Conservation (phyloP, 2,329 filamentous ascomycete genomes). For the Diatrype stigma region DNA sequence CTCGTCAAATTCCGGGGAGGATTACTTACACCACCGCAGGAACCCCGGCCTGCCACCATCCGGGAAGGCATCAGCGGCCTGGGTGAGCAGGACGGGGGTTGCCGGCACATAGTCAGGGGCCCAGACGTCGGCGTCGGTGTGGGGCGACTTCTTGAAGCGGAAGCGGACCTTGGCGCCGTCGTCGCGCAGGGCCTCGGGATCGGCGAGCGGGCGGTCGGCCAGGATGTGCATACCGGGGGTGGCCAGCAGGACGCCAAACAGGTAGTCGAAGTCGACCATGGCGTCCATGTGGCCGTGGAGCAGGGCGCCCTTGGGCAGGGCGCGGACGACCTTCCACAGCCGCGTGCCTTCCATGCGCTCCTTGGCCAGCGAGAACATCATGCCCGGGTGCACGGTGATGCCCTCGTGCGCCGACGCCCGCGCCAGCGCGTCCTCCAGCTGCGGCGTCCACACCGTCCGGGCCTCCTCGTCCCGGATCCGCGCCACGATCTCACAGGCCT, state of each 20-base stretch:
- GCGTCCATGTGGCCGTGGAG: constrained; percentile 87
- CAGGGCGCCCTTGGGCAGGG: constrained; percentile 84
- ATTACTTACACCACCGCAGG: constrained; percentile 54
- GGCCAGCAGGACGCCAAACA: constrained; percentile 67
- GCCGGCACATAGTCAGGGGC: constrained; percentile 54
- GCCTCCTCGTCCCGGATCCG: constrained; percentile 76
- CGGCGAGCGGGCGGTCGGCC: constrained; percentile 51
- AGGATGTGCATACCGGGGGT: constrained; percentile 73
- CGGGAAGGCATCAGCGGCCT: constrained; percentile 72
- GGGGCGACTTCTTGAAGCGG: constrained; percentile 47
- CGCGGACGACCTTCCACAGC: constrained; percentile 78
- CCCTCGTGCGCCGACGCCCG: constrained; percentile 54
- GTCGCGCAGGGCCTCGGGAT: constrained; percentile 47
- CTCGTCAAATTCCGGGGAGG: too few relatives aligned
- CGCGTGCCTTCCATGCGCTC: constrained; percentile 79
- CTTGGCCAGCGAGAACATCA: constrained; percentile 89
- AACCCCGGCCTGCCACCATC: constrained; percentile 68
- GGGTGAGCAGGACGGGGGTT: constrained; percentile 52
- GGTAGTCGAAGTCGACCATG: constrained; percentile 82
- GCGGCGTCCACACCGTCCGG: constrained; percentile 69
- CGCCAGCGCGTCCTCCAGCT: constrained; percentile 66
- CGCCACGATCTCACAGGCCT: constrained; percentile 75
- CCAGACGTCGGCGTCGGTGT: constrained; percentile 58
- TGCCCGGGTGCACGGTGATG: constrained; percentile 73
- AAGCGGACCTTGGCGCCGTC: constrained; percentile 58